A percentile compares a stretch with the other conserved stretches of the same genome.
Evolutionary conservation across 169 alveolate genomes (phyloP).

Genomic region (Cryptosporidium sp.): DNA sequence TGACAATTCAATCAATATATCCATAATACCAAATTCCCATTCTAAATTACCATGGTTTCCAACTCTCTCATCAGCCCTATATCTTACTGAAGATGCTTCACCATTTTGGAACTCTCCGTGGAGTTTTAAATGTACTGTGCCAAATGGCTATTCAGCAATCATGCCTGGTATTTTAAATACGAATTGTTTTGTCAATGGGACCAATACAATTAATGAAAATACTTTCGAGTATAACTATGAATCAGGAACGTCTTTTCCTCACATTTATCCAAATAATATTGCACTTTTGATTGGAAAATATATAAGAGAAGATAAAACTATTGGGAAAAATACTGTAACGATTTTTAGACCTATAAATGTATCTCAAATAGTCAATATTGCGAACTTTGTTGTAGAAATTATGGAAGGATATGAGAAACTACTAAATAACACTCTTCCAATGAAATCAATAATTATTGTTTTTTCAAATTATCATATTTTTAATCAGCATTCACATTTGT

Average conservation of each 20-base stretch:
- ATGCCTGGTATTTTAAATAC: conserved; percentile 43
- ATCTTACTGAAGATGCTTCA: conserved; percentile 46
- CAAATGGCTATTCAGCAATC: conserved; percentile 46
- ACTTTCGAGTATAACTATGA: conserved; percentile 35
- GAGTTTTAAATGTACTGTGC: conserved; percentile 59
- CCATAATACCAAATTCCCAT: conserved; percentile 10
- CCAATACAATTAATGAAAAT: neutral
- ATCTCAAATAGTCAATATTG: neutral
- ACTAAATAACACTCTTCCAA: conserved; percentile 27
- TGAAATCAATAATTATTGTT: conserved; percentile 24
- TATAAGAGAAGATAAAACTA: conserved; percentile 5
- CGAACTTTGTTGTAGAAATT: conserved; percentile 16
- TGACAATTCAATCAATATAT: conserved; percentile 14
- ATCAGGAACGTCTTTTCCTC: conserved; percentile 49
- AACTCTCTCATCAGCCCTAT: conserved; percentile 34
- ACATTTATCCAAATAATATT: conserved; percentile 55
- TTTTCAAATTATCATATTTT: conserved; percentile 2
- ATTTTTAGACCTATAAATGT: conserved; percentile 9
- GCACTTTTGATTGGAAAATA: conserved; percentile 46
- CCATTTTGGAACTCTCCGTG: conserved; percentile 71
- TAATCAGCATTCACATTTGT: neutral
- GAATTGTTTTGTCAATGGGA: neutral
- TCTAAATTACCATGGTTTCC: conserved; percentile 71
- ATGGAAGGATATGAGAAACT: conserved; percentile 51
- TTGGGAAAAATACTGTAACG: neutral